Evolutionary conservation across 2,329 filamentous ascomycete genomes (phyloP).

Genomic region (Calonectria naviculata): DNA sequence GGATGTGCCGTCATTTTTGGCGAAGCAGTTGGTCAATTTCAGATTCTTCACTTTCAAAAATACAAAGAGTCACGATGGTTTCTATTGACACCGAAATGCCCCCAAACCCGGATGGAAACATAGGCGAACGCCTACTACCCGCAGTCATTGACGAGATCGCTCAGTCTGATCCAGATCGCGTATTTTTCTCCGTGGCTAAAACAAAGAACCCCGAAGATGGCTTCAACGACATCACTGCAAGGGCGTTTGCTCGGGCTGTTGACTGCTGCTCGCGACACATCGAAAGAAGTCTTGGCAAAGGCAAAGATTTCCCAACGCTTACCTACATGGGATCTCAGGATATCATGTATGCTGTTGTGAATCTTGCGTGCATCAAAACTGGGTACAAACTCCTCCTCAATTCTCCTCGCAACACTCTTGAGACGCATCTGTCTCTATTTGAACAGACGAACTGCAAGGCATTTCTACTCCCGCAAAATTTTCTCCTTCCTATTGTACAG

Average conservation of each 20-base stretch:
- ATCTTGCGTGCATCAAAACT: conserved; percentile 54
- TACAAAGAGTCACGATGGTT: neutral
- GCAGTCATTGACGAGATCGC: conserved; percentile 38
- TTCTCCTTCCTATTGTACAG: conserved; percentile 33
- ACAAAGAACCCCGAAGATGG: conserved; percentile 37
- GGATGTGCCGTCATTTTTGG: neutral
- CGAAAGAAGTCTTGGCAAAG: conserved; percentile 41
- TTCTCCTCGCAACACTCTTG: conserved; percentile 45
- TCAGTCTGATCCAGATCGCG: conserved; percentile 39
- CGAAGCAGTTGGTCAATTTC: neutral
- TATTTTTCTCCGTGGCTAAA: conserved; percentile 51
- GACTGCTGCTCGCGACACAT: conserved; percentile 47
- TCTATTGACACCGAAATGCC: neutral
- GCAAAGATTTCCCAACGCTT: conserved; percentile 46
- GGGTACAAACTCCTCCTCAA: conserved; percentile 52
- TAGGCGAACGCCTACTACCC: conserved; percentile 30
- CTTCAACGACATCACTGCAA: conserved; percentile 42
- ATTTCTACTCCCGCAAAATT: conserved; percentile 36
- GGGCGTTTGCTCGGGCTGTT: conserved; percentile 42
- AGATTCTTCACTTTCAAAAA: neutral
- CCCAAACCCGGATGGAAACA: neutral
- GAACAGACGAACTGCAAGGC: conserved; percentile 38
- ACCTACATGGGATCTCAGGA: conserved; percentile 50
- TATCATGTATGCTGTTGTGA: conserved; percentile 49
- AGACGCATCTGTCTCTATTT: conserved; percentile 43